Conservation (phyloP, 495 filamentous ascomycete genomes). For the Lentithecium fluviatile region DNA sequence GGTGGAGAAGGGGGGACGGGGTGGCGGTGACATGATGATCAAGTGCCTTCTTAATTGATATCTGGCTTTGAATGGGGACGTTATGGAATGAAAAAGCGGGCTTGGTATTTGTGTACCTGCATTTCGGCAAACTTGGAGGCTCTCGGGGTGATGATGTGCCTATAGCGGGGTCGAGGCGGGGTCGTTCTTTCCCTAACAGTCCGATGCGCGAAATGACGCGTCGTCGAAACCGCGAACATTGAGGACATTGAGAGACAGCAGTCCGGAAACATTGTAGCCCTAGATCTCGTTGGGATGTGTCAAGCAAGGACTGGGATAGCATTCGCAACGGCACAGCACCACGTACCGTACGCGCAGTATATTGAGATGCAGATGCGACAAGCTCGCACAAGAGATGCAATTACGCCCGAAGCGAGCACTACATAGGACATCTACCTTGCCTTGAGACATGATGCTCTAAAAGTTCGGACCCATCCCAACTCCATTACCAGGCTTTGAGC, state of each 20-base stretch:
- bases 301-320: no score
- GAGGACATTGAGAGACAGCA: no score
- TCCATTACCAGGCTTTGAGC: constrained; percentile 19
- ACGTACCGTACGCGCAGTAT: no score
- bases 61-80: neutral
- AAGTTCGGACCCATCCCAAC: constrained; percentile 38
- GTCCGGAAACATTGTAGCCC: no score
- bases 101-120: neutral
- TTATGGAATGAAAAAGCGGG: neutral
- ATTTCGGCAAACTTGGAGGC: no score
- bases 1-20: constrained; percentile 45
- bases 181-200: neutral
- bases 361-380: neutral
- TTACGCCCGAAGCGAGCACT: no score
- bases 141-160: neutral
- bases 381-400: neutral
- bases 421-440: no score
- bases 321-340: no score
- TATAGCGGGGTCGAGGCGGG: constrained; percentile 5
- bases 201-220: neutral
- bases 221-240: no score
- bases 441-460: constrained; percentile 1
- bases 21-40: constrained; percentile 1
- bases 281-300: no score
- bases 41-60: no score